phyloP scores from a whole-genome alignment of 2,329 filamentous ascomycete species.

The Lachnellula hyalina region DNA sequence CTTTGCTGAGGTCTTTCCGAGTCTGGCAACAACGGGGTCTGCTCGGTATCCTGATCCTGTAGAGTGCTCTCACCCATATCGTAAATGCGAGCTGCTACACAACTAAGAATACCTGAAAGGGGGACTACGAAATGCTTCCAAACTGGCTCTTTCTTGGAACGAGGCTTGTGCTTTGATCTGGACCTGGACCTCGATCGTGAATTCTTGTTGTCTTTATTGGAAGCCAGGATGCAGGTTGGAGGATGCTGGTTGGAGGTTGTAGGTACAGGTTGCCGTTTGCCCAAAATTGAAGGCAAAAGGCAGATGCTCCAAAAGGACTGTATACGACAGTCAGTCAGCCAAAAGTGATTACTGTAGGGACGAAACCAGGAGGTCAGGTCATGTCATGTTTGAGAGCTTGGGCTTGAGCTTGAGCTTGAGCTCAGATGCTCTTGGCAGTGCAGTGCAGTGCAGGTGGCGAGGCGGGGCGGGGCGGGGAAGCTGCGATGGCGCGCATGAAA shows the following conservation, averaged over 20 bases:
- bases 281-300: constrained; percentile 6
- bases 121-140: constrained; percentile 21
- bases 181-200: constrained; percentile 1
- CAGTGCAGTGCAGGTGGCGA: background rate
- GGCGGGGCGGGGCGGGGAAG: background rate
- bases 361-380: background rate
- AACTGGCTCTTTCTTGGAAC: background rate
- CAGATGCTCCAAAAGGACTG: background rate
- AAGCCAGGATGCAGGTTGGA: constrained; percentile 7
- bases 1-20: constrained; percentile 2
- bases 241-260: background rate
- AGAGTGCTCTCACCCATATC: constrained; percentile 19
- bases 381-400: background rate
- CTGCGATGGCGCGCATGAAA: background rate
- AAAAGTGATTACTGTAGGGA: background rate
- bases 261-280: background rate
- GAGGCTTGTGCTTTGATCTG: background rate
- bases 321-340: background rate
- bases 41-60: constrained; percentile 13
- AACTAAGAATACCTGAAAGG: constrained; percentile 15
- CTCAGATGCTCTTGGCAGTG: background rate
- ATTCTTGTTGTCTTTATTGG: constrained; percentile 1
- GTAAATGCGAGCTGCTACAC: constrained; percentile 17
- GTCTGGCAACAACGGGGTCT: constrained; percentile 20
- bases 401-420: background rate